Evolutionary conservation across 805 yeast genomes (phyloP), one percentile per base, ranked within the genome.

Genomic region (Yarrowia sp.): DNA sequence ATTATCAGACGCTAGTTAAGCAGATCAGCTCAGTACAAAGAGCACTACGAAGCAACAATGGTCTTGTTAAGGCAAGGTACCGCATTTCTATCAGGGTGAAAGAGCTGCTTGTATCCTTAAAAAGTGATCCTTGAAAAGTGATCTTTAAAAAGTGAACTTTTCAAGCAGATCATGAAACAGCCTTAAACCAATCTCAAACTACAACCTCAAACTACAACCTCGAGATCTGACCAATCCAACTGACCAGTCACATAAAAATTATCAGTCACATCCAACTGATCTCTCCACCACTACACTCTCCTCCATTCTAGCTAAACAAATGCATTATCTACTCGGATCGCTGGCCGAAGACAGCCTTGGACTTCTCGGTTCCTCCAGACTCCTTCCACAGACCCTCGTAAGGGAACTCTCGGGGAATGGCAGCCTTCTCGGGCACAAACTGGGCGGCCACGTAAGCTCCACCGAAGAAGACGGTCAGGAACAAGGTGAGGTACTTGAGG

Each of bases 361-460:
- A 68, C 65, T 73, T 73, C 36, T 74, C 78, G 39, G 72, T 66
- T n/a, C 79, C 89, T 63, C 96, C 96, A 67, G 89, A 79, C 67
- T 83, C 90, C 73, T 80, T 83, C 71, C 89, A 89, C 70, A 90
- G 81, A 3, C 96, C 96, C 65, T 83, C 88, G 71, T 81, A 80
- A 32, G 95, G 95, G 74, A 81, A 90, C 42, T 85, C 81, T 77
- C 96, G 83, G 65, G 91, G 90, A 77, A 84, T 85, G 63, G 90
- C 91, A 38, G 89, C 88, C 74, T 85, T 81, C 69, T 85, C 90
- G 15, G 88, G 88, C 70, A 80, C 72, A 74, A 84, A 80, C 69
- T 79, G 75, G 78, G 83, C 81, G 74, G 83, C 77, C 63, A 81
- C 68, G 13, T 76, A 77, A 22, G 78, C 78, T 71, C 81, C 78